These are phyloP conservation scores for Puccinia hordei DNA, from an alignment of 1,284 basidiomycete genomes.

Conservation along the genomic window DNA sequence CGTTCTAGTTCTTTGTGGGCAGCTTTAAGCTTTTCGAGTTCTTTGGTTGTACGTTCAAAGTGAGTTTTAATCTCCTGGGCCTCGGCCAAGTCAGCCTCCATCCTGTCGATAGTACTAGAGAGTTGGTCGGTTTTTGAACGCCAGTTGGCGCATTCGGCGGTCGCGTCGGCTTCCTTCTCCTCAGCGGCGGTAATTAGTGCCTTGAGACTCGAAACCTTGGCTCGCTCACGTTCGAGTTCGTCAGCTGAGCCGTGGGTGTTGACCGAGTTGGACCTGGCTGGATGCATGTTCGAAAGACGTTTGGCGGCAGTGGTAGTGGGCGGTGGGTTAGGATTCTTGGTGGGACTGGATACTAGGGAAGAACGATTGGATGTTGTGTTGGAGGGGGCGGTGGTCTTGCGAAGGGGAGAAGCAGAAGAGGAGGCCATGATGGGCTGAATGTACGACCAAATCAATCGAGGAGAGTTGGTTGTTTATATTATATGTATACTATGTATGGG, in stretches of 20 bases:
- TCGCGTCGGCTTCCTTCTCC: conserved; percentile 33
- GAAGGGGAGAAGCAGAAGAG: background rate
- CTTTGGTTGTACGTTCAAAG: conserved; percentile 18
- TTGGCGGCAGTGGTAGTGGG: background rate
- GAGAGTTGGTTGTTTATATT: no score
- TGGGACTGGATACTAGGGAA: background rate
- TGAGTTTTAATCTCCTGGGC: conserved; percentile 25
- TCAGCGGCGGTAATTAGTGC: conserved; percentile 33
- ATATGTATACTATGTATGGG: no score
- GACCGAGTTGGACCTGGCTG: conserved; percentile 15
- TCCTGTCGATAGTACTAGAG: conserved; percentile 19
- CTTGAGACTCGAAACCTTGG: conserved; percentile 29
- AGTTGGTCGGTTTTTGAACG: conserved; percentile 29
- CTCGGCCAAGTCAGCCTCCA: conserved; percentile 31
- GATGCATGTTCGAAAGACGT: conserved; percentile 17
- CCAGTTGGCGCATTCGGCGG: conserved; percentile 11
- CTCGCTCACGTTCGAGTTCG: conserved; percentile 33
- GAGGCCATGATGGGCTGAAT: background rate
- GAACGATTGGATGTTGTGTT: background rate
- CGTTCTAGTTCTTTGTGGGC: conserved; percentile 21
- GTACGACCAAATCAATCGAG: no score
- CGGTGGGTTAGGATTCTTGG: background rate
- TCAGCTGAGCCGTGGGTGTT: conserved; percentile 6
- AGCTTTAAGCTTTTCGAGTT: conserved; percentile 29
- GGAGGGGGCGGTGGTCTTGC: background rate